Base-by-base conservation (phyloP, 805 yeast genomes). In the Wickerhamiella occidentalis region DNA sequence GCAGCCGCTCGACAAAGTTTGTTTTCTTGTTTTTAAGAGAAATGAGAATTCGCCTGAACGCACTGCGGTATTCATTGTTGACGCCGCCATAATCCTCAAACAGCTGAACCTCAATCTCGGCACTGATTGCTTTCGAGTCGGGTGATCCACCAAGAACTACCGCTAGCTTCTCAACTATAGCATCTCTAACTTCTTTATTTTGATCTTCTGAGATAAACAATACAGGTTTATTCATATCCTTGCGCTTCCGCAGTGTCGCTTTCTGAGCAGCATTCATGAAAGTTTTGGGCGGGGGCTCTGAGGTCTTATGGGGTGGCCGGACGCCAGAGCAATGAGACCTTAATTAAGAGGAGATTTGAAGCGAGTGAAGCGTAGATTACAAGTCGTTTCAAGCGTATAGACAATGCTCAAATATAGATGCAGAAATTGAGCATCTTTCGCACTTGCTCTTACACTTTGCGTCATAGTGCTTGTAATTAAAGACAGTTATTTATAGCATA, bases 31-130 rank as follows among this genome's bases (percentile, higher is more conserved):
- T 58, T 36, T 58, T 61, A 23, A 66, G 52, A 6, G 62, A 53
- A 11, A 56, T 52, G 17, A 59, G 55, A 4, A 63, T 53, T 23
- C 62, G 52, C 5, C 70, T 56, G 51, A 64, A 61, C 17, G 55
- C 54, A 9, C 59, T 46, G 23, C 61, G 55, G 42, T 64, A 64
- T 12, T 48, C 56, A 6, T 49, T 45, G 6, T 57, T 53, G 1
- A 57, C 54, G 21, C 50, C 54, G 1, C 54, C 55, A 13, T 57
- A 49, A 18, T 46, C 43, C 15, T 48, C 50, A 30, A 54, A 55
- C n/a, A 63, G 43, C 9, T 53, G 51, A 15, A 43, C 48, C 46
- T 64, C 68, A 18, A 64, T 58, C 8, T 47, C 54, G 6, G 41
- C 21, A 3, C 61, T 61, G 8, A 63, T 38, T 26, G 47, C 28